Conservation (phyloP, 805 yeast species). For the Nakazawaea siamensis region DNA sequence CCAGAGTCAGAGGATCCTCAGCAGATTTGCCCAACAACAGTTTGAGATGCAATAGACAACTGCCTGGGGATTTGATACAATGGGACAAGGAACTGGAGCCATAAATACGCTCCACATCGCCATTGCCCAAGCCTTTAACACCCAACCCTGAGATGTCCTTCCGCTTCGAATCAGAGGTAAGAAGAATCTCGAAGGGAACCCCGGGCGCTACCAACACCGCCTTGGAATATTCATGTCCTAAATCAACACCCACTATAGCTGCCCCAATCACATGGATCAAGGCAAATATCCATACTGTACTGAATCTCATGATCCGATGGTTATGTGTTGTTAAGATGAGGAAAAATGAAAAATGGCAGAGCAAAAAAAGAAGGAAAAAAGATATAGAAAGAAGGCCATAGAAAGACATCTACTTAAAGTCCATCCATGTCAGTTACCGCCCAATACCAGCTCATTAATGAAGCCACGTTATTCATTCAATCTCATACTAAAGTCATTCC, state of each 20-base stretch:
- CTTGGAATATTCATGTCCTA: conserved; percentile 81
- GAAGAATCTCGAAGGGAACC: conserved; percentile 75
- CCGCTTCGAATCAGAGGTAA: conserved; percentile 86
- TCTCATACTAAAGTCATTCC: conserved; percentile 28
- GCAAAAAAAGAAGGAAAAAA: not conserved
- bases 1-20: conserved; percentile 34
- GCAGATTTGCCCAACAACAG: conserved; percentile 57
- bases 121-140: conserved; percentile 33
- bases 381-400: not conserved
- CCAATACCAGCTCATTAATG: too few species aligned
- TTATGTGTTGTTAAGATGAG: not conserved
- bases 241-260: conserved; percentile 83
- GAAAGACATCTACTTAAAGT: too few species aligned
- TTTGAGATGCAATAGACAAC: conserved; percentile 62
- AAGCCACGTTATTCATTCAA: too few species aligned
- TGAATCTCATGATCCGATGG: conserved; percentile 4
- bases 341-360: not conserved
- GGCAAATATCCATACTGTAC: not conserved
- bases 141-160: conserved; percentile 81
- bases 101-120: conserved; percentile 59
- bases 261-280: conserved; percentile 12
- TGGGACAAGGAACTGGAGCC: conserved; percentile 70
- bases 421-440: too few species aligned
- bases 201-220: conserved; percentile 89
- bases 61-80: conserved; percentile 65